Evolutionary conservation across 78 protist genomes (phyloP).

Genomic region (Pelomyxa schiedti): DNA sequence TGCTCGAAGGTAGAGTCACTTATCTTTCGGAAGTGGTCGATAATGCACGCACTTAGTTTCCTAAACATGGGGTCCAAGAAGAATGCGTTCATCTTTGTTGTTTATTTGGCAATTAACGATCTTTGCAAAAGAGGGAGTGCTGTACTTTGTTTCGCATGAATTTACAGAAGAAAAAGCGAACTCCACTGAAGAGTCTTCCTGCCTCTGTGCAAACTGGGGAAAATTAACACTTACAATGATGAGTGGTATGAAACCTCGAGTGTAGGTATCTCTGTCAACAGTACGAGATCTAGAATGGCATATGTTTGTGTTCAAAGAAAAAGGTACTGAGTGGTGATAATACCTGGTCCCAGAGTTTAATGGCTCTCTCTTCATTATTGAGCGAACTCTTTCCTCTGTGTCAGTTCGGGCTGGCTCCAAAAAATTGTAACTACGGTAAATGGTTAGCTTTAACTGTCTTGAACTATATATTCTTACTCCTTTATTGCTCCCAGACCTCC

Average conservation of each 20-base stretch:
- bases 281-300: constrained; percentile 4
- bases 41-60: constrained; percentile 17
- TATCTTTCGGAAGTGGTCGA: constrained; percentile 32
- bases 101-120: too few relatives aligned
- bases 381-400: constrained; percentile 42
- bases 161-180: constrained; percentile 49
- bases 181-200: constrained; percentile 48
- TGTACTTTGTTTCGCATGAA: constrained; percentile 47
- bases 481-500: constrained; percentile 6
- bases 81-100: constrained; percentile 65
- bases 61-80: constrained; percentile 58
- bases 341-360: neutral
- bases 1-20: constrained; percentile 38
- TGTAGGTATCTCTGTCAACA: constrained; percentile 28
- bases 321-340: too few relatives aligned
- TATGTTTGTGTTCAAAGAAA: too few relatives aligned
- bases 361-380: constrained; percentile 29
- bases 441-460: neutral
- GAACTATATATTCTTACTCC: neutral
- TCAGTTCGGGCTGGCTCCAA: constrained; percentile 41
- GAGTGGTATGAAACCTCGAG: constrained; percentile 31
- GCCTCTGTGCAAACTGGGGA: neutral
- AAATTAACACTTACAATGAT: neutral
- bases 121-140: too few relatives aligned
- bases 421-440: constrained; percentile 26